These are phyloP conservation scores for Hydrangea macrophylla DNA, from an alignment of 148 eudicot genomes.

Conservation along the genomic window DNA sequence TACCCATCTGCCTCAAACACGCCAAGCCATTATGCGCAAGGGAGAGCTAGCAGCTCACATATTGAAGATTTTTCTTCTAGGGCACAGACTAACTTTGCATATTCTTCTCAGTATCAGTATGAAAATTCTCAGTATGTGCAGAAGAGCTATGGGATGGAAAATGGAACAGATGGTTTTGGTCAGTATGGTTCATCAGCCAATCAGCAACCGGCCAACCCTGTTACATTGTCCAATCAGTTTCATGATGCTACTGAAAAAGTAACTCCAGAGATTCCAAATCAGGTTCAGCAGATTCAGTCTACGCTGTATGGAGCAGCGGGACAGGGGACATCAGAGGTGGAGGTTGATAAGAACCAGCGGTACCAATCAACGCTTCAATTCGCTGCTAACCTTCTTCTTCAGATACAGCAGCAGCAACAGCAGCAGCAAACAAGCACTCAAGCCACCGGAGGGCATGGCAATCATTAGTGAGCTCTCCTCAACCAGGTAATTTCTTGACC, in stretches of 20 bases:
- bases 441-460: constrained; percentile 42
- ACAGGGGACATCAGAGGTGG: constrained; percentile 50
- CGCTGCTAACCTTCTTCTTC: constrained; percentile 83
- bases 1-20: constrained; percentile 21
- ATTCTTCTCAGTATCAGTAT: constrained; percentile 35
- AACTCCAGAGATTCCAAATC: constrained; percentile 29
- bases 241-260: constrained; percentile 34
- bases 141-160: constrained; percentile 38
- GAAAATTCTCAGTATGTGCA: constrained; percentile 38
- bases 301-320: constrained; percentile 32
- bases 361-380: constrained; percentile 82
- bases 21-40: constrained; percentile 23
- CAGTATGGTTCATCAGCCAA: constrained; percentile 36
- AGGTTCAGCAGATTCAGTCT: constrained; percentile 42
- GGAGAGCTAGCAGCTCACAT: constrained; percentile 24
- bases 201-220: constrained; percentile 40
- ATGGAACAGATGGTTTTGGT: constrained; percentile 39
- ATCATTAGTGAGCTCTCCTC: constrained; percentile 35
- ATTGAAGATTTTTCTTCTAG: constrained; percentile 43
- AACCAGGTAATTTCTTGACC: constrained; percentile 38
- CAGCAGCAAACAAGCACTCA: constrained; percentile 50
- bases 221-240: constrained; percentile 38
- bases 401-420: constrained; percentile 71
- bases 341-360: constrained; percentile 78
- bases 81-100: constrained; percentile 19